Base-by-base conservation (phyloP, 2,329 filamentous ascomycete species). In the Fusarium poae region DNA sequence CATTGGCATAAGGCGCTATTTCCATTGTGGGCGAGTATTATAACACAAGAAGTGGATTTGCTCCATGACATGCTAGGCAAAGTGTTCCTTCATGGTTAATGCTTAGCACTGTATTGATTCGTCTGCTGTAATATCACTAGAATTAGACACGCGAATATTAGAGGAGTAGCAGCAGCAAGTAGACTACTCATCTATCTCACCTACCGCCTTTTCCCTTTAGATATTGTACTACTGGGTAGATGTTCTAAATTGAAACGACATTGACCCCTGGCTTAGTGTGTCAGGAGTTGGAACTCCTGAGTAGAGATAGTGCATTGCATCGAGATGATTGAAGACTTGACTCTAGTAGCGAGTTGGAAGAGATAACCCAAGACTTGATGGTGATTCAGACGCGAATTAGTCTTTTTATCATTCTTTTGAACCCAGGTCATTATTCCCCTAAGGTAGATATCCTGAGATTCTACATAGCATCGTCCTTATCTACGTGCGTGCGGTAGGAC, bases 1-100 rank as follows among this genome's bases (percentile, higher is more conserved):
- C n/a, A n/a, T n/a, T n/a, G n/a, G n/a, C n/a, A n/a, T n/a, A n/a
- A n/a, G n/a, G n/a, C n/a, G n/a, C n/a, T n/a, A n/a, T n/a, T n/a
- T n/a, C n/a, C n/a, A n/a, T n/a, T n/a, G n/a, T n/a, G n/a, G n/a
- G n/a, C n/a, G n/a, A n/a, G n/a, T n/a, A n/a, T n/a, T n/a, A n/a
- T n/a, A n/a, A n/a, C n/a, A n/a, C n/a, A n/a, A n/a, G 68, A 72
- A 6, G 58, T n/a, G 15, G 50, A 57, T 21, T 39, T 67, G 7
- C 23, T 69, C 9, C n/a, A 62, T 21, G 65, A 69, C 21, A 18
- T 72, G 10, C 6, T 67, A 2, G 51, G 34, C 6, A 62, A 54
- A 30, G 39, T 57, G 9, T 62, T 67, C n/a, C n/a, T n/a, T n/a
- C 49, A 66, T 42, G 6, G 6, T 4, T 8, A 21, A 21, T 21